These are phyloP conservation scores for Solanum neorickii DNA, from an alignment of 257 asterid species.

Conservation along the genomic window DNA sequence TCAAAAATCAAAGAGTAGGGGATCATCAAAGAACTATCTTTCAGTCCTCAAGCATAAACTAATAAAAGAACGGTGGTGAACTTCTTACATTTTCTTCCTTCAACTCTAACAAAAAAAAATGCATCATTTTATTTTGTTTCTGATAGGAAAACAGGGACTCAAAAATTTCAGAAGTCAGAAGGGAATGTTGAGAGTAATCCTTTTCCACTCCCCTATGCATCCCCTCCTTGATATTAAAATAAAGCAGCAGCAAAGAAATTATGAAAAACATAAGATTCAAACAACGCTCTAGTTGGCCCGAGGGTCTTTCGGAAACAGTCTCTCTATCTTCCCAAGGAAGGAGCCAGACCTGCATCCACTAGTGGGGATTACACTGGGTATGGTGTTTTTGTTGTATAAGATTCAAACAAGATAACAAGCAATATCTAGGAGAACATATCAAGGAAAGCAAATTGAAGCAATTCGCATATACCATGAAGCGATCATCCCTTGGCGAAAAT, in stretches of 20 bases:
- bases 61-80: background rate
- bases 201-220: background rate
- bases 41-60: background rate
- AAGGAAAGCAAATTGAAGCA: background rate
- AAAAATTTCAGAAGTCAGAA: background rate
- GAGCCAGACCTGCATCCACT: background rate
- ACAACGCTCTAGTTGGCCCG: background rate
- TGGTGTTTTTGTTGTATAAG: background rate
- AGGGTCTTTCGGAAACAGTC: background rate
- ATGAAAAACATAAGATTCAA: background rate
- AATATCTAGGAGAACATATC: background rate
- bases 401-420: background rate
- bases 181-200: background rate
- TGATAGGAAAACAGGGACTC: background rate
- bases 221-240: background rate
- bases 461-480: constrained; percentile 57
- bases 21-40: background rate
- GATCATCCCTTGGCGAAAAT: constrained; percentile 74
- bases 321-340: background rate
- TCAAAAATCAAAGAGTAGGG: background rate
- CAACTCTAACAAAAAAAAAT: background rate
- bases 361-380: background rate
- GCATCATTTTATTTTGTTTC: background rate
- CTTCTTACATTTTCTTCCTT: background rate
- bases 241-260: background rate